Evolutionary conservation across 2,329 filamentous ascomycete species (phyloP).

Genomic region (Aspergillus intermedius): DNA sequence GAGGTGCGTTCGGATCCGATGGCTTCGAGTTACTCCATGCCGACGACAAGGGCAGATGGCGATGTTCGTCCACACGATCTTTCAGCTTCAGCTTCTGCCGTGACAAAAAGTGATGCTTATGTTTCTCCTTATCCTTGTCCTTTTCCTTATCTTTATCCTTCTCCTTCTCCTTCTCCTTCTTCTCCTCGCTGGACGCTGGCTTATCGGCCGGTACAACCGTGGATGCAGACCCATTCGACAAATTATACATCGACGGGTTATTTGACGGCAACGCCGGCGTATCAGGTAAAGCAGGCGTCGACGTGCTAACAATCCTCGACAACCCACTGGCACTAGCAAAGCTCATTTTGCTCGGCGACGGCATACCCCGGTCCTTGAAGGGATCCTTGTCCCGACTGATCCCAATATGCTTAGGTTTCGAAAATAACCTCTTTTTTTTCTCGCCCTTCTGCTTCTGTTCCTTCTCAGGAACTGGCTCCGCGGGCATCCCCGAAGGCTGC

Average conservation of each 20-base stretch:
- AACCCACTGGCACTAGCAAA: conserved; percentile 46
- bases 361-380: conserved; percentile 45
- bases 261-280: conserved; percentile 44
- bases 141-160: not conserved
- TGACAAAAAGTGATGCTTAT: conserved; percentile 60
- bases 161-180: conserved; percentile 34
- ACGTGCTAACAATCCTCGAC: conserved; percentile 53
- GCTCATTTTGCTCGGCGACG: conserved; percentile 53
- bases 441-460: conserved; percentile 50
- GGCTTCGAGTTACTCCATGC: conserved; percentile 60
- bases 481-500: conserved; percentile 18
- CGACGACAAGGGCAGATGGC: conserved; percentile 55
- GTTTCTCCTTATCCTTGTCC: conserved; percentile 10
- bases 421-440: conserved; percentile 64
- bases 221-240: conserved; percentile 56
- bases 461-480: conserved; percentile 25
- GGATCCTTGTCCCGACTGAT: conserved; percentile 55
- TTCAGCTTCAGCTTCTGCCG: conserved; percentile 59
- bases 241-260: conserved; percentile 54
- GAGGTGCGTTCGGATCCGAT: conserved; percentile 56
- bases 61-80: conserved; percentile 52
- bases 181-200: conserved; percentile 32
- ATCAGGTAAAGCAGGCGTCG: conserved; percentile 55
- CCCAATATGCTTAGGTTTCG: conserved; percentile 59
- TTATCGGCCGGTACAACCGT: conserved; percentile 51